These are phyloP conservation scores for Hypoxylon lienhwacheense DNA, from an alignment of 495 filamentous ascomycete genomes.

Conservation along the genomic window DNA sequence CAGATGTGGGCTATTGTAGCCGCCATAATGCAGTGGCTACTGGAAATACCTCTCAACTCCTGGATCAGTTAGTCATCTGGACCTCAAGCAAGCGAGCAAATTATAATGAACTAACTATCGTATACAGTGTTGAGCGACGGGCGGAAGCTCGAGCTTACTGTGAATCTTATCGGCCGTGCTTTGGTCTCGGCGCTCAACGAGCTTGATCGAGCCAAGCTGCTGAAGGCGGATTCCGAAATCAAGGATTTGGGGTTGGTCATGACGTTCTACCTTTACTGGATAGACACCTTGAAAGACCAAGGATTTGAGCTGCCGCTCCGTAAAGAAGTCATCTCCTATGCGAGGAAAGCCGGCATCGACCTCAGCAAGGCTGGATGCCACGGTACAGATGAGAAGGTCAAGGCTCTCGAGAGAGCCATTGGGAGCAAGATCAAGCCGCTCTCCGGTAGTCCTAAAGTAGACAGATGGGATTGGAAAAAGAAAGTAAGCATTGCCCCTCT, in stretches of 20 bases:
- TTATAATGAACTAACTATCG: constrained; percentile 8
- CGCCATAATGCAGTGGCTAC: constrained; percentile 25
- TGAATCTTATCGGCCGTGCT: constrained; percentile 25
- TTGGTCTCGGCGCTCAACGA: constrained; percentile 22
- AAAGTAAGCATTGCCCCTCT: constrained; percentile 6
- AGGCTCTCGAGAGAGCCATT: constrained; percentile 10
- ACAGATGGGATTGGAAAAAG: constrained; percentile 30
- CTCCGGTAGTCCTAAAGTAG: constrained; percentile 7
- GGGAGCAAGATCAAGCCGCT: constrained; percentile 25
- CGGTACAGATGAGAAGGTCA: constrained; percentile 23
- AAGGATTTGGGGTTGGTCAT: constrained; percentile 27
- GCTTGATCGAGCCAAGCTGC: constrained; percentile 21
- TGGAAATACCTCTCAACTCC: constrained; percentile 19
- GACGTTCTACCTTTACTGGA: constrained; percentile 25
- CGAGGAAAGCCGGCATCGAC: constrained; percentile 25
- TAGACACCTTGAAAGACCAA: constrained; percentile 4
- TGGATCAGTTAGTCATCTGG: constrained; percentile 22
- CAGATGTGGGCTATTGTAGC: constrained; percentile 28
- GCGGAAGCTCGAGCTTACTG: constrained; percentile 9
- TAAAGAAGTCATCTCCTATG: constrained; percentile 26
- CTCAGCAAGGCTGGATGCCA: constrained; percentile 16
- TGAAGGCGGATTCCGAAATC: constrained; percentile 23
- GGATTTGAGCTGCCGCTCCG: constrained; percentile 14
- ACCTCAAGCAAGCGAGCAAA: not conserved
- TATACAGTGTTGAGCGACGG: constrained; percentile 9